phyloP scores from a whole-genome alignment of 202 grass and related monocot species.

The Zizania palustris region DNA sequence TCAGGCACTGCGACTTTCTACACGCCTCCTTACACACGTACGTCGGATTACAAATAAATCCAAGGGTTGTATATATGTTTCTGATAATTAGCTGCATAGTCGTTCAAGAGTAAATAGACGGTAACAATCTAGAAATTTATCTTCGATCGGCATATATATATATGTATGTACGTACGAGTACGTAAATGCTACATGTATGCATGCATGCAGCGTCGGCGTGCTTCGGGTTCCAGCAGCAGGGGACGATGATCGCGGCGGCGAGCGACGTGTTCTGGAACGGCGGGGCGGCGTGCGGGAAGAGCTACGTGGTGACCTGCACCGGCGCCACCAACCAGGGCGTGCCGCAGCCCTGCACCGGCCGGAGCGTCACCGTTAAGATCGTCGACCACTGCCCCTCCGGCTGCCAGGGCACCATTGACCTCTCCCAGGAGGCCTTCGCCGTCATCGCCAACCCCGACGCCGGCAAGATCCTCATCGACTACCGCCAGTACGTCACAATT shows the following conservation, averaged over 20 bases:
- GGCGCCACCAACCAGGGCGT: conserved; percentile 38
- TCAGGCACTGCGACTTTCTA: conserved; percentile 41
- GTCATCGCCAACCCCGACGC: conserved; percentile 37
- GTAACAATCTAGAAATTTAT: too few species aligned
- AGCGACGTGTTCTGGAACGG: conserved; percentile 34
- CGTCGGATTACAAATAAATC: too few species aligned
- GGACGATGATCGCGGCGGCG: conserved; percentile 52
- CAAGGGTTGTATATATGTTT: too few species aligned
- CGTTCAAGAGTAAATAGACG: too few species aligned
- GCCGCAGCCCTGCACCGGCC: conserved; percentile 45
- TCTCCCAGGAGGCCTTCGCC: conserved; percentile 53
- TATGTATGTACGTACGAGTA: too few species aligned
- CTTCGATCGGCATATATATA: too few species aligned
- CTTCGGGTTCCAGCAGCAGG: conserved; percentile 22
- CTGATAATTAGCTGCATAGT: too few species aligned
- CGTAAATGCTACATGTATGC: too few species aligned
- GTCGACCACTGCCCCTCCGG: conserved; percentile 19
- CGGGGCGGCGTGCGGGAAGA: conserved; percentile 33
- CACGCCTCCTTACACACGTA: conserved; percentile 32
- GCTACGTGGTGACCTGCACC: conserved; percentile 38
- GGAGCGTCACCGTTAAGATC: conserved; percentile 38
- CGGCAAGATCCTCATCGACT: conserved; percentile 38
- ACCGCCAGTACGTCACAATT: conserved; percentile 10
- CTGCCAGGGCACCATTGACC: conserved; percentile 41
- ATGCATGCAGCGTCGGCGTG: conserved; percentile 46